phyloP scores from a whole-genome alignment of 2,329 filamentous ascomycete genomes.

The Apiospora kogelbergensis region DNA sequence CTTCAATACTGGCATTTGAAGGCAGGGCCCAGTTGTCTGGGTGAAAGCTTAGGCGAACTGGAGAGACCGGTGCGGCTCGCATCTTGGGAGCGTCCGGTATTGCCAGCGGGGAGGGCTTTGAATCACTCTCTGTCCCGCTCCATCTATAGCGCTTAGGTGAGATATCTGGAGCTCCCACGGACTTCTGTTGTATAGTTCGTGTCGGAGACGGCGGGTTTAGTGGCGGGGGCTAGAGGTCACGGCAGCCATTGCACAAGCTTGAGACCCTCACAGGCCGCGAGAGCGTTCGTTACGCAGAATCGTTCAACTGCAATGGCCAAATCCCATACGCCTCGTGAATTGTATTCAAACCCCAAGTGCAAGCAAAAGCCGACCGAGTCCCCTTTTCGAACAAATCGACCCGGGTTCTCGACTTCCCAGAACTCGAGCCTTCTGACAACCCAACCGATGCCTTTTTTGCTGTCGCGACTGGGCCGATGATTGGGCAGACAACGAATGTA shows the following conservation, averaged over 20 bases:
- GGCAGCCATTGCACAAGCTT: slow-evolving; percentile 27
- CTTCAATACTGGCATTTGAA: slow-evolving; percentile 7
- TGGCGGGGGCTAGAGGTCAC: slow-evolving; percentile 26
- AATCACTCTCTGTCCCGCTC: slow-evolving; percentile 26
- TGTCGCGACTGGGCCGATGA: not conserved
- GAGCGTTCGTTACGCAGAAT: not conserved
- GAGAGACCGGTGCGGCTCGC: slow-evolving; percentile 54
- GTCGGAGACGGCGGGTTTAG: slow-evolving; percentile 26
- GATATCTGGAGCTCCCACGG: slow-evolving; percentile 23
- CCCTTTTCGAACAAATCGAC: not conserved
- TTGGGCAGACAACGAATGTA: not conserved
- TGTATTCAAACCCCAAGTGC: not conserved
- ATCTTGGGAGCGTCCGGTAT: slow-evolving; percentile 41
- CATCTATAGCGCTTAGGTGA: slow-evolving; percentile 36
- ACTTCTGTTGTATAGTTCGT: slow-evolving; percentile 27
- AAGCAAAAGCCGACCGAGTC: not conserved
- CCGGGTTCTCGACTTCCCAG: not conserved
- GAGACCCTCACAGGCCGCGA: not conserved
- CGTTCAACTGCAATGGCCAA: not conserved
- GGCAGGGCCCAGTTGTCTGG: slow-evolving; percentile 37
- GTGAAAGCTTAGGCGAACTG: slow-evolving; percentile 55
- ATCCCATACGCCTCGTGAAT: not conserved
- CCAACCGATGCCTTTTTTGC: not conserved
- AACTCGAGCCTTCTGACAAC: not conserved
- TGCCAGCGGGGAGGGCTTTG: slow-evolving; percentile 29